Evolutionary conservation across 75 land plant genomes (phyloP), one percentile per base, ranked within the genome.

Genomic region (Adiantum capillusveneris): DNA sequence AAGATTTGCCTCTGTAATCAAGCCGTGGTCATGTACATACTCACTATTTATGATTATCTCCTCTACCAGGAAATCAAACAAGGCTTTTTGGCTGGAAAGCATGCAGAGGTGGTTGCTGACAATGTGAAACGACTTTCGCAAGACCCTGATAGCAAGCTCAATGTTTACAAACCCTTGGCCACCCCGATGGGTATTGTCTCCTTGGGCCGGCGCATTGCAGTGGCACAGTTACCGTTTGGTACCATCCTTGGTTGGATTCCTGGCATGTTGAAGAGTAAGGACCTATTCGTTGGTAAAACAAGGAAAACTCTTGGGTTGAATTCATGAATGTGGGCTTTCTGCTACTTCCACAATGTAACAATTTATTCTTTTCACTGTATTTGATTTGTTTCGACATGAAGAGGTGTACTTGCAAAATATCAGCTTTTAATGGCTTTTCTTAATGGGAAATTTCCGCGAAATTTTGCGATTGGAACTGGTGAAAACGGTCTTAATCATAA

Each of bases 261-360:
- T 11, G 94, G 94, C 25, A 31, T 70, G 72, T 48, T 89, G 20
- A 89, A 89, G 59, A 79, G 86, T 31, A 67, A 68, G 49, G 94
- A 83, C 58, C 51, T 83, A 28, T 89, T 89, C 52, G 82, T 89
- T 39, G 84, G 84, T 6, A 74, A 68, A 65, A 66, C 80, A 14
- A 65, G 95, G 44, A 82, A 82, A 58, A n/a, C 28, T 13, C 59
- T 85, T 44, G 95, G 86, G 14, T 64, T 84, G 25, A 53, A 60
- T 34, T 9, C 3, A 34, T 34, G 9, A 34, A n/a, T n/a, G n/a
- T n/a, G n/a, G n/a, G n/a, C n/a, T n/a, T n/a, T n/a, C n/a, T n/a
- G n/a, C n/a, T n/a, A n/a, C n/a, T n/a, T n/a, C n/a, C n/a, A n/a
- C n/a, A n/a, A n/a, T n/a, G n/a, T n/a, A n/a, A n/a, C n/a, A n/a